These are phyloP conservation scores for Phylloporus rhodoxanthus DNA, from an alignment of 768 basidiomycete genomes.

Conservation along the genomic window DNA sequence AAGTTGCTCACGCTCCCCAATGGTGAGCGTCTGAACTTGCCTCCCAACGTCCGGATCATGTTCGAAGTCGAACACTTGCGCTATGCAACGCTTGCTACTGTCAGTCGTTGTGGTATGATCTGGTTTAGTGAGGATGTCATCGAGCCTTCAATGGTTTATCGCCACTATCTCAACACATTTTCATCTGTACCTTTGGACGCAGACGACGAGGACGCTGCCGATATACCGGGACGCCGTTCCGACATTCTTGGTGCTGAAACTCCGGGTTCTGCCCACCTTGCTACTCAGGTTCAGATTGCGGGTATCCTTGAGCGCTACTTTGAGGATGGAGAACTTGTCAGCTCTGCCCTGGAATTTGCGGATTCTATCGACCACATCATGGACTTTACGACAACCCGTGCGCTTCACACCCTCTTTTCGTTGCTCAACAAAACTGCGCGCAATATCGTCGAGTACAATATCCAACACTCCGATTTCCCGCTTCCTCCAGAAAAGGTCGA, in stretches of 20 bases:
- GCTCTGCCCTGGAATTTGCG: slow-evolving; percentile 71
- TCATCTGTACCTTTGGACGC: slow-evolving; percentile 73
- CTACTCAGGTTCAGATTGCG: slow-evolving; percentile 71
- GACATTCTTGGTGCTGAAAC: slow-evolving; percentile 44
- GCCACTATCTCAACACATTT: slow-evolving; percentile 78
- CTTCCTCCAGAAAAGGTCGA: slow-evolving; percentile 78
- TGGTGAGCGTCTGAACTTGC: slow-evolving; percentile 94
- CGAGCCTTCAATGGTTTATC: slow-evolving; percentile 86
- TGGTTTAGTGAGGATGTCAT: slow-evolving; percentile 99
- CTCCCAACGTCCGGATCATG: slow-evolving; percentile 97
- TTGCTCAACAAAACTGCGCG: slow-evolving; percentile 93
- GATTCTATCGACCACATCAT: slow-evolving; percentile 94
- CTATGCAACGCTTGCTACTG: slow-evolving; percentile 95
- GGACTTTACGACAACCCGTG: slow-evolving; percentile 92
- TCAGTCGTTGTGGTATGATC: slow-evolving; percentile 99
- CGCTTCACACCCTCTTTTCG: slow-evolving; percentile 94
- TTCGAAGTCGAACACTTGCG: slow-evolving; percentile 98
- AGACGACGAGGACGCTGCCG: slow-evolving; percentile 76
- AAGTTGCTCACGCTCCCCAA: slow-evolving; percentile 95
- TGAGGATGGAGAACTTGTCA: slow-evolving; percentile 73
- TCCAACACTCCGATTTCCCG: slow-evolving; percentile 93
- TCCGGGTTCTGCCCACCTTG: slow-evolving; percentile 54
- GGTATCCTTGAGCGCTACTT: slow-evolving; percentile 78
- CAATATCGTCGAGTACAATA: slow-evolving; percentile 90
- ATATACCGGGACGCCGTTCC: slow-evolving; percentile 54